Percentiles rank a stretch among this genome's conserved stretches.
Evolutionary conservation across 176 grass and related monocot genomes (phyloP).

Genomic region (Aegilops umbellulata): DNA sequence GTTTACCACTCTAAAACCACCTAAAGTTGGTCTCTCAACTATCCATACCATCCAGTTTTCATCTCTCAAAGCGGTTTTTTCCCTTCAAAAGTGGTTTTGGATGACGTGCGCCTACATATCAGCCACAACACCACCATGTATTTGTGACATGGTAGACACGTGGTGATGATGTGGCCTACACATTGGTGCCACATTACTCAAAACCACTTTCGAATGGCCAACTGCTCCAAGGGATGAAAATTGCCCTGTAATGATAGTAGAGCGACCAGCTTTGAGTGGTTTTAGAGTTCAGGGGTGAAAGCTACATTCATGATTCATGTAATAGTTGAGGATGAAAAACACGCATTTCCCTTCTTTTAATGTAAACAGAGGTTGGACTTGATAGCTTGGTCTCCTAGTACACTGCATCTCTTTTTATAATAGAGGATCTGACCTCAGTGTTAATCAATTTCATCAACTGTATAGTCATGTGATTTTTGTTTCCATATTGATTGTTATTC

Average conservation of each 20-base stretch:
- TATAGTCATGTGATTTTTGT: not conserved
- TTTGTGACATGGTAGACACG: not conserved
- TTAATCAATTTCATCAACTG: not conserved
- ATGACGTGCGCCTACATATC: not conserved
- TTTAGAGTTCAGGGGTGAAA: not conserved
- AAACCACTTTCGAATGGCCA: not conserved
- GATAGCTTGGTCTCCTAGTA: too few relatives aligned
- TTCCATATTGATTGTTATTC: not conserved
- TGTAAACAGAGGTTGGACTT: too few relatives aligned
- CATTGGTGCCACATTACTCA: not conserved
- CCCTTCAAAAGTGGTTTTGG: not conserved
- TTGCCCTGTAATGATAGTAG: not conserved
- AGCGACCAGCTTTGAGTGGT: slow-evolving; percentile 1
- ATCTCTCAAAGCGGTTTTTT: not conserved
- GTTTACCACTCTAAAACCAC: not conserved
- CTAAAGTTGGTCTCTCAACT: not conserved
- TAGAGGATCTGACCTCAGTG: too few relatives aligned
- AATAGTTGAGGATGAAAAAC: not conserved
- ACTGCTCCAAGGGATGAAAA: not conserved
- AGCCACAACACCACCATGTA: not conserved
- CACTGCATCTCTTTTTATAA: too few relatives aligned
- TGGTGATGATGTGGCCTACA: not conserved
- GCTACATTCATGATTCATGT: not conserved
- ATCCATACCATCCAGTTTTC: not conserved
- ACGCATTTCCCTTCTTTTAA: not conserved